Evolutionary conservation across 352 stramenopile species (phyloP), one percentile per base, ranked within the genome.

Genomic region (Phytophthora cactorum): DNA sequence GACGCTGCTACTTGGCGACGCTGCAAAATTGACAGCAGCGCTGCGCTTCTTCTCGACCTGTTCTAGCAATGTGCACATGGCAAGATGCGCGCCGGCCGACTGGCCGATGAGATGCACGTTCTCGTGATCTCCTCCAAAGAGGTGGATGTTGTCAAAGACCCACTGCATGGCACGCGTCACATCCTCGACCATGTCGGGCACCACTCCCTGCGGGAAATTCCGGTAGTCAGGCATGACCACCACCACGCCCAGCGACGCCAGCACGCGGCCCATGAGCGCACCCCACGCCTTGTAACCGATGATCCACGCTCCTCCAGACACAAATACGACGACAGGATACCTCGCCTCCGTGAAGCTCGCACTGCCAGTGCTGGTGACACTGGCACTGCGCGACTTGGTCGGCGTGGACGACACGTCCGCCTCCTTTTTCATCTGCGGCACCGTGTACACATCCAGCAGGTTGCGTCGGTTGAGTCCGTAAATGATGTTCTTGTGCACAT

Each of bases 221-320:
- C 90, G 78, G 56, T 98, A 97, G 75, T 98, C 93, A 1, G 93
- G 92, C 63, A 93, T 94, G 49, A 98, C 81, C 3, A 97, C 85
- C 2, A 98, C 75, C 53, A 97, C 74, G 7, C 88, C 89, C 31
- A 86, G 77, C 3, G 82, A 79, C 4, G 81, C 82, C 12, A 97
- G 59, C 1, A 87, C 86, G 27, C 89, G 81, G 55, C 84, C 92
- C 59, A 98, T 84, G 10, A 98, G 75, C 2, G 90, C 77, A 4
- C 90, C 91, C 92, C 92, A 98, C 22, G 90, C 92, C 75, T 97
- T 97, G 78, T 98, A 97, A 4, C 93, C 91, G 43, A 98, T 98
- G 64, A 97, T 97, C 91, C 91, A 98, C 7, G 91, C 86, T 32
- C 91, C 93, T 32, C 93, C 93, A 7, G 86, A 91, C 10, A 97